Evolutionary conservation across 2,329 filamentous ascomycete species (phyloP).

Genomic region (Talaromyces amestolkiae): DNA sequence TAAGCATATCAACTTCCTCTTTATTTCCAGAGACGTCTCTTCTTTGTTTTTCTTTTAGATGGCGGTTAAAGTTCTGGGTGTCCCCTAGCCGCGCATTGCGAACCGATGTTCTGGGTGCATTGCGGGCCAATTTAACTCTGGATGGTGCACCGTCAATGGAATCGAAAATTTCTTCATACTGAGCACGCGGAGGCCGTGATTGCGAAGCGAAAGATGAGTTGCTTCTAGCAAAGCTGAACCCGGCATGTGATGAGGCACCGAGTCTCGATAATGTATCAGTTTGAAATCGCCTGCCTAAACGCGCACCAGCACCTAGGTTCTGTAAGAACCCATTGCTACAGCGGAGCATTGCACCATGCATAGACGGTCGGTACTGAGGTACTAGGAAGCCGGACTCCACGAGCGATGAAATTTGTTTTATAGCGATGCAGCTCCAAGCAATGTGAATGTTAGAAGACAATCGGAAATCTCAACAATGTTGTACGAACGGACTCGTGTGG

Average conservation of each 20-base stretch:
- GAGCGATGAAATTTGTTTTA: background rate
- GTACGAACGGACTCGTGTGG: background rate
- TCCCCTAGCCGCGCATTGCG: constrained; percentile 12
- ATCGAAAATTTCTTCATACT: background rate
- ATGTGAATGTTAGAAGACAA: background rate
- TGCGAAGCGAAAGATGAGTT: background rate
- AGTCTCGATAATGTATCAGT: background rate
- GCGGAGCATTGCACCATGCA: constrained; percentile 13
- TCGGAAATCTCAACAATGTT: background rate
- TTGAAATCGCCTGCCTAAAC: background rate
- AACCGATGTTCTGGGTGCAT: background rate
- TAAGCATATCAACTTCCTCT: constrained; percentile 17
- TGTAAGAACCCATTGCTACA: constrained; percentile 15
- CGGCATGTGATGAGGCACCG: background rate
- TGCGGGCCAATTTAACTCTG: background rate
- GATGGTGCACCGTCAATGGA: background rate
- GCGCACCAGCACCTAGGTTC: constrained; percentile 2
- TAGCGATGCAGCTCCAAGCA: background rate
- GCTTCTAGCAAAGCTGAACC: background rate
- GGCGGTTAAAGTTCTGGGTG: background rate
- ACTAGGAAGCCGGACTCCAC: background rate
- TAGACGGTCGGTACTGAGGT: background rate
- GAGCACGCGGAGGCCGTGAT: background rate
- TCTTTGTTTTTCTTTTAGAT: background rate
- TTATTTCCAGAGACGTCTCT: constrained; percentile 6